Evolutionary conservation across 2,329 filamentous ascomycete genomes (phyloP).

Genomic region (Fusarium burgessii): DNA sequence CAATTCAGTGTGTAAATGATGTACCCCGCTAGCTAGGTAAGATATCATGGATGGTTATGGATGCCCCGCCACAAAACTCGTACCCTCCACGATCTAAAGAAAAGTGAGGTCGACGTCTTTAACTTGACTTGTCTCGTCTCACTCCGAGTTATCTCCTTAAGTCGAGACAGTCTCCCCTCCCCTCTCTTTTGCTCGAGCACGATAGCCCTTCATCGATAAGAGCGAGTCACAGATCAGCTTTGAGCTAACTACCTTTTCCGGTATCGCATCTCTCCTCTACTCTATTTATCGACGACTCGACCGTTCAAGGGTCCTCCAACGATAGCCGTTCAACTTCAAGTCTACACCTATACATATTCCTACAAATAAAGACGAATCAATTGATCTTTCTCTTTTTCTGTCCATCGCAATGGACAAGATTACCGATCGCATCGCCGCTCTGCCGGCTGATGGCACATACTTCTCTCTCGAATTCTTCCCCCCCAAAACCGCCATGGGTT

Average conservation of each 20-base stretch:
- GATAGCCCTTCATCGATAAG: constrained; percentile 19
- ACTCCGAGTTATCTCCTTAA: constrained; percentile 39
- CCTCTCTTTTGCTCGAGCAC: background rate
- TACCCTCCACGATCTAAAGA: constrained; percentile 36
- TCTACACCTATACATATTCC: background rate
- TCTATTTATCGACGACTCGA: background rate
- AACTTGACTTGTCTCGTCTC: constrained; percentile 11
- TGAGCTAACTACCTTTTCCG: constrained; percentile 6
- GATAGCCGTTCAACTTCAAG: constrained; percentile 25
- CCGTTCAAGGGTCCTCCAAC: constrained; percentile 16
- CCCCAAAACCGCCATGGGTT: constrained; percentile 96
- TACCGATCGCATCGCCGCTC: constrained; percentile 91
- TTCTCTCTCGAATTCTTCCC: constrained; percentile 99
- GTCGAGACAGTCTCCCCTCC: background rate
- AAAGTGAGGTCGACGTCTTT: constrained; percentile 18
- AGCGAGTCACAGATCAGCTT: background rate
- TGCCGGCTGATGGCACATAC: constrained; percentile 84
- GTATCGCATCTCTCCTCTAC: constrained; percentile 3
- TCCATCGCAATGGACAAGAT: constrained; percentile 79
- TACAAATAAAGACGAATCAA: background rate
- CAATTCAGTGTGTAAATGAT: constrained; percentile 10
- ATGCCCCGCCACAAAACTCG: constrained; percentile 48
- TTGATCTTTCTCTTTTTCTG: background rate
- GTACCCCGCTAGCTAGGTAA: constrained; percentile 37
- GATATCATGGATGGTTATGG: background rate